These are phyloP conservation scores for Trametes elegans DNA, from an alignment of 768 basidiomycete genomes.

Conservation along the genomic window DNA sequence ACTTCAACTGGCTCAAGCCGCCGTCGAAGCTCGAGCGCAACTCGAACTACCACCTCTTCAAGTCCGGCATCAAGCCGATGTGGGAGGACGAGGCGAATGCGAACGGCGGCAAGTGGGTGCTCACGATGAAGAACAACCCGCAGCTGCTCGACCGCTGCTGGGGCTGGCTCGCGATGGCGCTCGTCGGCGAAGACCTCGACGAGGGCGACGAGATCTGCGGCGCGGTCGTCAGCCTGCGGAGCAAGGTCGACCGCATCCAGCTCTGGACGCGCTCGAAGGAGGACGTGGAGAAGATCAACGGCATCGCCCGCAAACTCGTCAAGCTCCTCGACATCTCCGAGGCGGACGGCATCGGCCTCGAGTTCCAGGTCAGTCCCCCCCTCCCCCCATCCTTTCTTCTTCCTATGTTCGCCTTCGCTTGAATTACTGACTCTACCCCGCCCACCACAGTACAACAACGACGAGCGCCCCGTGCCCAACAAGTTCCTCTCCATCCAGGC, in stretches of 20 bases:
- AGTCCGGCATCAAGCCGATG: conserved; percentile 93
- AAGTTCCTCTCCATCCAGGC: conserved; percentile 82
- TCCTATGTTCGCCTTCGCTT: neutral
- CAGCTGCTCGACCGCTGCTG: conserved; percentile 81
- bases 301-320: conserved; percentile 78
- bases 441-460: conserved; percentile 70
- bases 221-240: conserved; percentile 82
- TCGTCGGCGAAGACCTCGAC: conserved; percentile 74
- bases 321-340: conserved; percentile 84
- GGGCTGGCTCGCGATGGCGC: conserved; percentile 87
- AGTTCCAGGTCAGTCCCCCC: conserved; percentile 71
- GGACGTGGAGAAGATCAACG: conserved; percentile 81
- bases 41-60: conserved; percentile 95
- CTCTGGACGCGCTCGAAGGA: conserved; percentile 87
- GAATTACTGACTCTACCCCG: neutral
- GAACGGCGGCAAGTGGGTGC: conserved; percentile 91
- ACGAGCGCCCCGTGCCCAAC: conserved; percentile 76
- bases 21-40: conserved; percentile 87
- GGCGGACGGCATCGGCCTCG: conserved; percentile 79
- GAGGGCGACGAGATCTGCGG: conserved; percentile 80
- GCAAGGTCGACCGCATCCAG: conserved; percentile 88
- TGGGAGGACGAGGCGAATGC: conserved; percentile 96
- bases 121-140: conserved; percentile 88
- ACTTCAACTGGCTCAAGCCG: conserved; percentile 93
- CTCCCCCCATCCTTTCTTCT: neutral